These are phyloP conservation scores for Urtica urens DNA, from an alignment of 306 rosid genomes.

Conservation along the genomic window DNA sequence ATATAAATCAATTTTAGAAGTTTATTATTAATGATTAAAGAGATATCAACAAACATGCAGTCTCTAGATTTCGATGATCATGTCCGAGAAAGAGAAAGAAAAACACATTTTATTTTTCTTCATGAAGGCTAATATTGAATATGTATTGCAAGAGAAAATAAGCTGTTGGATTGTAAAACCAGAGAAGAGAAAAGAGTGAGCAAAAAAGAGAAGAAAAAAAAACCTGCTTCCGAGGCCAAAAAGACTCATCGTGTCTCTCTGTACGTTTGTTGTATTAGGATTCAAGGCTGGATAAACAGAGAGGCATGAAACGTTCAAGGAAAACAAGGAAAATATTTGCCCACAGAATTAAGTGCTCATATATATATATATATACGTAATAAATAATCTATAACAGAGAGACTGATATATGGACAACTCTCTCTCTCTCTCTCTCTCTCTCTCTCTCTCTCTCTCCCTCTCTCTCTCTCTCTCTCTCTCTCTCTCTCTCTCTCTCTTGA, in stretches of 20 bases:
- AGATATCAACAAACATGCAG: too few species aligned
- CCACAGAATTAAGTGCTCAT: background rate
- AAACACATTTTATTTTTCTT: background rate
- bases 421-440: background rate
- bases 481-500: conserved; percentile 12
- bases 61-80: too few species aligned
- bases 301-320: conserved; percentile 16
- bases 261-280: conserved; percentile 26
- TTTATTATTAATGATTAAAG: too few species aligned
- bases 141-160: background rate
- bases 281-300: conserved; percentile 25
- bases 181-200: background rate
- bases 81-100: background rate
- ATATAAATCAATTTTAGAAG: too few species aligned
- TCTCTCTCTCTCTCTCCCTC: conserved; percentile 12
- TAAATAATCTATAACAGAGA: background rate
- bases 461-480: background rate
- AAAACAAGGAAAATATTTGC: conserved; percentile 4
- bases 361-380: conserved; percentile 3
- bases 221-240: conserved; percentile 95
- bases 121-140: background rate
- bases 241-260: conserved; percentile 73
- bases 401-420: conserved; percentile 15
- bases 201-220: background rate
- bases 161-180: too few species aligned